Base-by-base conservation (phyloP, 768 basidiomycete species). In the Boletus fagicola region DNA sequence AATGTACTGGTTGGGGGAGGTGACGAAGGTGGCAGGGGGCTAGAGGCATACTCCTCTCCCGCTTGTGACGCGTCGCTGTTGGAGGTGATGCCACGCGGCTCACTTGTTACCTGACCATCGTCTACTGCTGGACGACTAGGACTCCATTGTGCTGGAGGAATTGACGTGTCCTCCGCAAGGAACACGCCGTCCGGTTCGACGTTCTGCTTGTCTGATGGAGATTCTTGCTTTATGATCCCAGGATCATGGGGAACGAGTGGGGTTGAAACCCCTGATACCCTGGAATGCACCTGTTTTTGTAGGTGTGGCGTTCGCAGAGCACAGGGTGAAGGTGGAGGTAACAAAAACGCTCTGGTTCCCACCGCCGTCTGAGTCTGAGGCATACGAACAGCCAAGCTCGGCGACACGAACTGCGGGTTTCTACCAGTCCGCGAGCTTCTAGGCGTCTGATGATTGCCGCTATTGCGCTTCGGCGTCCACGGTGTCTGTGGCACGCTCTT, bases 1-100 rank as follows among this genome's bases (percentile, higher is more conserved):
- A 73, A 58, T 7, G 83, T 83, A 63, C 84, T 86, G 16, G 76
- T 76, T 9, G 80, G 82, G 12, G 76, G 82, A 5, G 85, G 84
- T 12, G 85, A 86, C 8, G 85, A 85, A 18, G 85, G 84, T 22
- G 85, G 84, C 2, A 86, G 72, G 16, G 81, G 81, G 48, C 75
- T 74, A 75, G 81, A 79, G 76, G 58, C 58, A 16, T 58, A 58
- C 24, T 57, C 65, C 5, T 51, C 55, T 40, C 61, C 73, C 5
- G 75, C 50, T 70, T 67, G 51, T 69, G 35, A 4, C 31, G 65
- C 28, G 26, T 63, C 53, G 51, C 31, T 43, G 26, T 45, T 20
- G 15, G 12, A 10, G 15, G 63, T 63, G 15, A 56, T 58, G 16
- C 75, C 71, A 13, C 61, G 56, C 18, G 20, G 49, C 18, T 58